Percentiles rank a stretch among this genome's conserved stretches.
Conservation (phyloP, 164 flowering plant genomes). For the Vitis rotundifolia region DNA sequence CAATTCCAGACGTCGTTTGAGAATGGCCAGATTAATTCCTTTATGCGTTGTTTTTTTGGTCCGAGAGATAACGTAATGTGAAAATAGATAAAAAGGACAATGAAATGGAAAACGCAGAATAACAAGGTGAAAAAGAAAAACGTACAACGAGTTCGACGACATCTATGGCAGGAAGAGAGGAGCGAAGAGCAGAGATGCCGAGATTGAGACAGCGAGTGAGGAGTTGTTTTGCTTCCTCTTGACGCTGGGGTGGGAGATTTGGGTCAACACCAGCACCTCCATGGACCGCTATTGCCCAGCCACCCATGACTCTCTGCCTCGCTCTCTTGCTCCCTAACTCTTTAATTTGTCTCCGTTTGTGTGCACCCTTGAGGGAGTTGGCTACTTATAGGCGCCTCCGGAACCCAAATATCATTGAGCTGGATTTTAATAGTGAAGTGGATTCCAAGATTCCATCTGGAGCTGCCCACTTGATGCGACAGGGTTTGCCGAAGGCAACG, state of each 20-base stretch:
- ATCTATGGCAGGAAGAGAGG: constrained; percentile 73
- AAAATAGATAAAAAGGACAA: background rate
- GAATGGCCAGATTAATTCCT: no score
- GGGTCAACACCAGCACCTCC: constrained; percentile 99
- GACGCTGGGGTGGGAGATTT: constrained; percentile 74
- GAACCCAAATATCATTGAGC: background rate
- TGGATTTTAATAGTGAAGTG: background rate
- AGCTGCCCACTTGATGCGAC: background rate
- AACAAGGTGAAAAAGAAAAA: background rate
- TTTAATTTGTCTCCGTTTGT: no score
- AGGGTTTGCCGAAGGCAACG: background rate
- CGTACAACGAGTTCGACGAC: constrained; percentile 95
- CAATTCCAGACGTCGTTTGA: no score
- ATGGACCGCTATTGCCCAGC: constrained; percentile 97
- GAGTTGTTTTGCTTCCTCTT: constrained; percentile 73
- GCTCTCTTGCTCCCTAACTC: constrained; percentile 7
- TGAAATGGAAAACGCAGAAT: background rate
- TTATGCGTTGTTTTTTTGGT: no score
- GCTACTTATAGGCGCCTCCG: constrained; percentile 11
- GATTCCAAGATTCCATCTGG: no score
- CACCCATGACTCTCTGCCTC: constrained; percentile 43
- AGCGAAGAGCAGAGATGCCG: constrained; percentile 79
- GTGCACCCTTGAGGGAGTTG: background rate
- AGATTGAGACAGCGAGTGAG: constrained; percentile 80
- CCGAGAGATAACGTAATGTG: background rate